Base-by-base conservation (phyloP, 371 early-diverging fungal genomes). In the Catenaria anguillulae region DNA sequence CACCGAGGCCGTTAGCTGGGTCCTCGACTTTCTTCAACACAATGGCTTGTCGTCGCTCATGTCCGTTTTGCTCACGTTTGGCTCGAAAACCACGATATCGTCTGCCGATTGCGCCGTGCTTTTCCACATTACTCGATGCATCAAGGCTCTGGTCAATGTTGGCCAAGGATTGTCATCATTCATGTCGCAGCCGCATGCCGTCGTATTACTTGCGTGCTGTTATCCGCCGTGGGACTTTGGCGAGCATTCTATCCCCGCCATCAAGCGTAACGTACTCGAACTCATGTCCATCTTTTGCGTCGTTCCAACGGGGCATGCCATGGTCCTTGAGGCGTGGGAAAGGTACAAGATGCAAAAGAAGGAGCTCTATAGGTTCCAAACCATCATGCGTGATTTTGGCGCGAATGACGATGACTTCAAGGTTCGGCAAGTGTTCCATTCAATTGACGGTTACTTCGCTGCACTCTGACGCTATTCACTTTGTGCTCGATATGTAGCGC, bases 1-100 rank as follows among this genome's bases (percentile, higher is more conserved):
- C 33, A 70, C 67, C 31, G 65, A 71, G 56, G 62, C 71, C 26
- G 68, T 71, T 19, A 70, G 68, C 36, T 71, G 72, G 71, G 71
- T 71, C 31, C 60, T 68, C 55, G 64, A 72, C 5, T 71, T 71
- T 29, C 33, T 72, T 15, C 4, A 31, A 1, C 48, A 8, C 12
- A 63, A 50, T 4, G 72, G 72, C 31, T 33, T 68, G 33, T 24
- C 17, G 6, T 42, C 45, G 5, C 54, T 71, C 34, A 33, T 71
- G 4, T 8, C 58, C 8, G 19, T 68, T 1, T 3, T 60, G n/a
- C 55, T 36, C 33, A 19, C 15, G 15, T 21, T 23, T 17, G 55
- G 33, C 0, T 24, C 60, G 31, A 23, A 24, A 8, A 34, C 29
- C 26, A 62, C 3, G 4, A 1, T 23, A 3, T 8, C 35, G 13